Evolutionary conservation across 1,284 basidiomycete species (phyloP).

Genomic region (Sporisorium scitamineum): DNA sequence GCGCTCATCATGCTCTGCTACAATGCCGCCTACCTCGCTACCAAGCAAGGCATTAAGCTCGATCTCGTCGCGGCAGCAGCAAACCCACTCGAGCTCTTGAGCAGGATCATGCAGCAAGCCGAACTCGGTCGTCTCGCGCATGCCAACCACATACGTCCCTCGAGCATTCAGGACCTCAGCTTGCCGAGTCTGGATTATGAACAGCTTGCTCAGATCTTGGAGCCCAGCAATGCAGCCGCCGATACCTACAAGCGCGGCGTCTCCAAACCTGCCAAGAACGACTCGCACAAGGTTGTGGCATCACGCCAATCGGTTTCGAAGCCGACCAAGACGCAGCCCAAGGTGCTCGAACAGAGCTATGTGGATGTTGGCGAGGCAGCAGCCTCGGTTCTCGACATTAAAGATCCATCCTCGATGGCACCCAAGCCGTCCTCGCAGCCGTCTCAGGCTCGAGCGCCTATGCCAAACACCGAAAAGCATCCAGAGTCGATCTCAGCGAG

Average conservation of each 20-base stretch:
- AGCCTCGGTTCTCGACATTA: slow-evolving; percentile 49
- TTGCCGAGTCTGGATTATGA: slow-evolving; percentile 40
- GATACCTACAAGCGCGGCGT: slow-evolving; percentile 34
- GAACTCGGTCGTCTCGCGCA: slow-evolving; percentile 43
- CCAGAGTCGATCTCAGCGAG: neutral
- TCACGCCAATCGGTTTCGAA: neutral
- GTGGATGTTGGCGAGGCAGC: slow-evolving; percentile 54
- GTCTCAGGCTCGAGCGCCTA: neutral
- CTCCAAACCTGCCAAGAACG: slow-evolving; percentile 7
- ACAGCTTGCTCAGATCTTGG: slow-evolving; percentile 45
- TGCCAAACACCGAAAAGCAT: neutral
- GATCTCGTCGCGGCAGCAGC: slow-evolving; percentile 57
- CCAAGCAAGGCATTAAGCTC: slow-evolving; percentile 49
- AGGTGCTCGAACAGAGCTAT: slow-evolving; percentile 55
- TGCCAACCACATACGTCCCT: slow-evolving; percentile 23
- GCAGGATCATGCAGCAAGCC: slow-evolving; percentile 21
- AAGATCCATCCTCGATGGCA: slow-evolving; percentile 18
- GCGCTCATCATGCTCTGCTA: slow-evolving; percentile 59
- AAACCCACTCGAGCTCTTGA: slow-evolving; percentile 49
- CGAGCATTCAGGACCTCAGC: slow-evolving; percentile 38
- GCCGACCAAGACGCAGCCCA: slow-evolving; percentile 3
- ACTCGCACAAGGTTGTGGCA: neutral
- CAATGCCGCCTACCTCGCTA: slow-evolving; percentile 54
- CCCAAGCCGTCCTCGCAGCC: neutral
- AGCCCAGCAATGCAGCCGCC: slow-evolving; percentile 37